A percentile compares a stretch with the other conserved stretches of the same genome.
Evolutionary conservation across 202 grass and related monocot genomes (phyloP).

Genomic region (Digitaria exilis): DNA sequence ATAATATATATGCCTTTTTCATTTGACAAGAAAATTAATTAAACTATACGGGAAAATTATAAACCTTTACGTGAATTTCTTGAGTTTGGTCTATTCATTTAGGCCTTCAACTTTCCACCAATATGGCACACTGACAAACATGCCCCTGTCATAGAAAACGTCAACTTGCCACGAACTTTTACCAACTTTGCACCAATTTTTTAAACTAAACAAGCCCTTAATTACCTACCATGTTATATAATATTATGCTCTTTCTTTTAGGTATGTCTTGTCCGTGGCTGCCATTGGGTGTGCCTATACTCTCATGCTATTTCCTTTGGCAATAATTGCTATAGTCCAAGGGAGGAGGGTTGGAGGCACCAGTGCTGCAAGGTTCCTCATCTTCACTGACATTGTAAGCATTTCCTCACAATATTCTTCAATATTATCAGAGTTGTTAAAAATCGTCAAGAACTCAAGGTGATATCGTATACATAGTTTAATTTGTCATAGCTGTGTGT

Average conservation of each 20-base stretch:
- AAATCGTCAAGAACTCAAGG: too few species aligned
- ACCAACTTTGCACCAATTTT: too few species aligned
- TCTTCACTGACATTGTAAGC: background rate
- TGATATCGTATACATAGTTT: background rate
- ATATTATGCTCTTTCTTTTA: background rate
- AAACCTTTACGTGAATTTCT: background rate
- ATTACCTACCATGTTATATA: too few species aligned
- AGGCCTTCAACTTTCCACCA: too few species aligned
- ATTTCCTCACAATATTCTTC: background rate
- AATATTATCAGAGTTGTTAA: background rate
- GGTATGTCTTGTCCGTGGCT: background rate
- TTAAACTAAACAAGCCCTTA: too few species aligned
- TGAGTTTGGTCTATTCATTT: background rate
- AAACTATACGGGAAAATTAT: too few species aligned
- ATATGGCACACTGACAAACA: too few species aligned
- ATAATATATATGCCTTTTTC: background rate
- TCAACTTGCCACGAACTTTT: too few species aligned
- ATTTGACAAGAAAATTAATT: background rate
- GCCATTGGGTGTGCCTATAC: conserved; percentile 1
- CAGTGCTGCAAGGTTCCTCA: background rate
- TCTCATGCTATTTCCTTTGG: background rate
- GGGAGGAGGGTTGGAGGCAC: background rate
- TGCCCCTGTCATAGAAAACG: too few species aligned
- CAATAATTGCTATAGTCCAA: background rate
- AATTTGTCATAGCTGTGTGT: background rate